phyloP scores from a whole-genome alignment of 2,329 filamentous ascomycete genomes.

The Chaetomium strumarium region DNA sequence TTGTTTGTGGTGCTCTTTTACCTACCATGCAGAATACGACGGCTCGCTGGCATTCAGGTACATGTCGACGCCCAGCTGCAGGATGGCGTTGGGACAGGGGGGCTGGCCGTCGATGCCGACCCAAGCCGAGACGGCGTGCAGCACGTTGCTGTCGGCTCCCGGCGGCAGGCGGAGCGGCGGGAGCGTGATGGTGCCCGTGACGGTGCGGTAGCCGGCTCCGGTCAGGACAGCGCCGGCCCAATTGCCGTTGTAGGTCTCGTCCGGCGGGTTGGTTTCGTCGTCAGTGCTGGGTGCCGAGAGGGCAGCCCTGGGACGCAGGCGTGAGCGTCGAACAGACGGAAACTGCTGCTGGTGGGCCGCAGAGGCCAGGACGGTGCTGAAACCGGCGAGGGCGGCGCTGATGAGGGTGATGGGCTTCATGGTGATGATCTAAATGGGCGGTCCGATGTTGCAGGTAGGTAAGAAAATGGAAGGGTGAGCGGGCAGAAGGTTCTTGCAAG shows the following conservation, averaged over 20 bases:
- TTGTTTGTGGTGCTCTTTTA: too few species aligned
- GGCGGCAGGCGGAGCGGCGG: conserved; percentile 41
- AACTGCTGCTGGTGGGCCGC: conserved; percentile 19
- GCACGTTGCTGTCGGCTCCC: conserved; percentile 29
- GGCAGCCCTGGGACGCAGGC: background rate
- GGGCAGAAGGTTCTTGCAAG: too few species aligned
- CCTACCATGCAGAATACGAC: conserved; percentile 9
- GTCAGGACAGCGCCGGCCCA: conserved; percentile 55
- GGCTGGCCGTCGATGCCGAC: conserved; percentile 55
- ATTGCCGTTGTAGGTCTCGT: conserved; percentile 48
- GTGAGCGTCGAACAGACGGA: background rate
- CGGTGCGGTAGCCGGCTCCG: conserved; percentile 45
- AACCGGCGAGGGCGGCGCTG: conserved; percentile 30
- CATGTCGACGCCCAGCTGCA: conserved; percentile 51
- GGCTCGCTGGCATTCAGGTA: conserved; percentile 2
- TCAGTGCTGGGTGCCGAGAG: conserved; percentile 26
- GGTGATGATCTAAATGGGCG: conserved; percentile 20
- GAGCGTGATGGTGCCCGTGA: conserved; percentile 48
- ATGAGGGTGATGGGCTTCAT: conserved; percentile 45
- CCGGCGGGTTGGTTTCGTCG: conserved; percentile 33
- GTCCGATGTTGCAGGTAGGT: too few species aligned
- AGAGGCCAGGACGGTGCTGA: conserved; percentile 31
- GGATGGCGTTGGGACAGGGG: conserved; percentile 47
- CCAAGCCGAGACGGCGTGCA: conserved; percentile 40
- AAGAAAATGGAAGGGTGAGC: too few species aligned